phyloP scores from a whole-genome alignment of 768 basidiomycete genomes.

The Tylopilus sp. region DNA sequence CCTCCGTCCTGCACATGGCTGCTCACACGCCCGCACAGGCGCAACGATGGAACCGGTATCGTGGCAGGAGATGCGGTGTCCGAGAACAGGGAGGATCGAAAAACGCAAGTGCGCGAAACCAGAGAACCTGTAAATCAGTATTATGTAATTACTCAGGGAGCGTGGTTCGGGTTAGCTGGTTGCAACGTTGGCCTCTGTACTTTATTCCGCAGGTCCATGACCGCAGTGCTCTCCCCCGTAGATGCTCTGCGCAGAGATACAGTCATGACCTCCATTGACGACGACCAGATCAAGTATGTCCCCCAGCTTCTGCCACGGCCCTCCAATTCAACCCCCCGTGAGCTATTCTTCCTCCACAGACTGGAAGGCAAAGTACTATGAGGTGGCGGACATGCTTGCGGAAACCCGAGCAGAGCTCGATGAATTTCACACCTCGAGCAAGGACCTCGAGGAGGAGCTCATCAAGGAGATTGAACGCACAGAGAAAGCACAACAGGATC shows the following conservation, averaged over 20 bases:
- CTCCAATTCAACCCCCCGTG: slow-evolving; percentile 15
- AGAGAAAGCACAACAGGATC: slow-evolving; percentile 79
- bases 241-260: slow-evolving; percentile 59
- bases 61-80: slow-evolving; percentile 90
- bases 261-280: slow-evolving; percentile 59
- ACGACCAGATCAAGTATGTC: slow-evolving; percentile 58
- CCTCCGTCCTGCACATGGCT: not conserved
- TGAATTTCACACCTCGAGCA: slow-evolving; percentile 83
- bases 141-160: slow-evolving; percentile 24
- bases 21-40: slow-evolving; percentile 39
- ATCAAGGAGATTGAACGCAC: slow-evolving; percentile 87
- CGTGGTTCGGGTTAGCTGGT: slow-evolving; percentile 8
- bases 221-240: slow-evolving; percentile 60
- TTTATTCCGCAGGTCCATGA: slow-evolving; percentile 40
- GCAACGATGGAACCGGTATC: slow-evolving; percentile 82
- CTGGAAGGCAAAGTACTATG: slow-evolving; percentile 78
- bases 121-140: slow-evolving; percentile 46
- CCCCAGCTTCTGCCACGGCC: slow-evolving; percentile 10
- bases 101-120: slow-evolving; percentile 87
- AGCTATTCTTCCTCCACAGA: slow-evolving; percentile 63
- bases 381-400: slow-evolving; percentile 78
- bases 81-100: slow-evolving; percentile 74
- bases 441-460: slow-evolving; percentile 90
- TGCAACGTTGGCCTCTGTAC: slow-evolving; percentile 16
- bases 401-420: slow-evolving; percentile 84